Evolutionary conservation across 2,329 filamentous ascomycete species (phyloP), one percentile per base, ranked within the genome.

Genomic region (Lecanicillium sp.): DNA sequence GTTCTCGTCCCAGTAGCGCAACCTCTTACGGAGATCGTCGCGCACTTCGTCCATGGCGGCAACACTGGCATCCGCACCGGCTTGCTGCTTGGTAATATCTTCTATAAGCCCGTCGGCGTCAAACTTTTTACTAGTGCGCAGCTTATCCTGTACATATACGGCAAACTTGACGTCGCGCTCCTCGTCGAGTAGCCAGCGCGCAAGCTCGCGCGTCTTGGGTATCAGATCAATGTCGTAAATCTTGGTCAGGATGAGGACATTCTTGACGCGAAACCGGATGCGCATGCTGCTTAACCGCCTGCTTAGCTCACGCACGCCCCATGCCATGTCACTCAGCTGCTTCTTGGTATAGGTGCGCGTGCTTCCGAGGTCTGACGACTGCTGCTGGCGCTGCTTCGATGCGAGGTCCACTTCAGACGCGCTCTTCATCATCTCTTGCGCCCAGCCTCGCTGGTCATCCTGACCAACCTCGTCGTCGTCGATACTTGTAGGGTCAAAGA

Each of bases 321-420:
- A 89, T 0, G 90, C 89, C 90, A 98, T 96, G 52, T 96, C 92
- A 12, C 84, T 88, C 30, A 98, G 71, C 60, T 98, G 87, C 58
- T 85, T 88, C 67, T 96, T 96, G 2, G 89, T 95, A 48, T 96
- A 70, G 35, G 95, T 75, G n/a, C 90, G 75, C 43, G 73, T 78
- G 51, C 75, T 71, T 30, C 22, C 32, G 14, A 72, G 49, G 8
- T 60, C 55, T 18, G 59, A 55, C 7, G 40, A 16, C n/a, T 45
- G 32, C 17, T 34, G 16, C 37, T 37, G 38, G 34, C 22, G 36
- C 20, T 29, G 27, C 22, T 11, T 25, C 6, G 22, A 25, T 15
- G 52, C 45, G 9, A 67, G 53, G 42, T 71, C 63, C 29, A 62
- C 44, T 38, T 65, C 61, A 2, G 65, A 64, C 39, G 56, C 56